These are phyloP conservation scores for Albophoma yamanashiensis DNA, from an alignment of 2,329 filamentous ascomycete species.

Conservation along the genomic window DNA sequence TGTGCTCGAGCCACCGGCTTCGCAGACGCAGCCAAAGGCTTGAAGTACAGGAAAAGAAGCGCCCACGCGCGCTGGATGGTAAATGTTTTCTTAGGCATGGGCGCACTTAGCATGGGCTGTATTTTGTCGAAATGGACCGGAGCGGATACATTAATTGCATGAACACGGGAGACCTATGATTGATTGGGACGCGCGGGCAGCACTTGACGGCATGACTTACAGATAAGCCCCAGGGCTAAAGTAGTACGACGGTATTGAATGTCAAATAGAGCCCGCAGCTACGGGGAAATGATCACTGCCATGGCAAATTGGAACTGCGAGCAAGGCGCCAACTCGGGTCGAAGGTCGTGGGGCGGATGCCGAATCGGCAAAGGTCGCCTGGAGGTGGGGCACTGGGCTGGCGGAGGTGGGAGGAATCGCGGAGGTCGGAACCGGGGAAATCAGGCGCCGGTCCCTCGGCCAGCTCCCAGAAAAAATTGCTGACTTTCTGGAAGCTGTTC, in stretches of 20 bases:
- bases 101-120: background rate
- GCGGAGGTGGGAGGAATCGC: constrained; percentile 1
- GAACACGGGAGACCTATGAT: background rate
- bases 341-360: background rate
- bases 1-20: constrained; percentile 63
- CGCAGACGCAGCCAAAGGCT: constrained; percentile 17
- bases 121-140: background rate
- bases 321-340: background rate
- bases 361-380: background rate
- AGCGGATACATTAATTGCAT: background rate
- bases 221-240: background rate
- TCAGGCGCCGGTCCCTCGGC: constrained; percentile 13
- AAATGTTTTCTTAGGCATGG: background rate
- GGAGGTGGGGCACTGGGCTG: background rate
- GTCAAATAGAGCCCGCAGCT: background rate
- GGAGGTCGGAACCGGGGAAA: constrained; percentile 22
- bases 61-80: background rate
- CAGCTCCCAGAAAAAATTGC: constrained; percentile 23
- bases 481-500: constrained; percentile 29
- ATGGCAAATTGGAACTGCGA: background rate
- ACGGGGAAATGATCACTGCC: background rate
- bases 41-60: background rate
- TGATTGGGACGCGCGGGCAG: background rate
- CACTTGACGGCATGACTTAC: background rate
- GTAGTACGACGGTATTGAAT: background rate